A percentile compares a stretch with the other conserved stretches of the same genome.
These are phyloP conservation scores for Boletellus sp. DNA, from an alignment of 768 basidiomycete genomes.

Conservation along the genomic window DNA sequence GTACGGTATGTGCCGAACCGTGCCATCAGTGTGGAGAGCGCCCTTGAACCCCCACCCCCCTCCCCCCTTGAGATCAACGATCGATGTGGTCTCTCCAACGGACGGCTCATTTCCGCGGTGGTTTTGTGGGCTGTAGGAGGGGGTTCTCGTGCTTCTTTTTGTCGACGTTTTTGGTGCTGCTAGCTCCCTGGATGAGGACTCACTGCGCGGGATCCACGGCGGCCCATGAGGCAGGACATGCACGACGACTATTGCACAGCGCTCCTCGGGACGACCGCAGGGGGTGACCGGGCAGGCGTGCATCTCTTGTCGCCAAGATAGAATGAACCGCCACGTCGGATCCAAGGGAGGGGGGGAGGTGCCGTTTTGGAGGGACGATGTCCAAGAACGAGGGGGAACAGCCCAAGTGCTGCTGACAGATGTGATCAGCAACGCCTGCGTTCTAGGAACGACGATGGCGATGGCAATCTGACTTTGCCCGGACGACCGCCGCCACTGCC, in stretches of 20 bases:
- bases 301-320: slow-evolving; percentile 5
- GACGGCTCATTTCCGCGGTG: slow-evolving; percentile 24
- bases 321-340: slow-evolving; percentile 1
- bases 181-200: slow-evolving; percentile 1
- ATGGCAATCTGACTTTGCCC: slow-evolving; percentile 3
- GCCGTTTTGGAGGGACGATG: neutral
- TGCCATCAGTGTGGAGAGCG: slow-evolving; percentile 14
- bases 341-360: no score
- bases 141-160: slow-evolving; percentile 10
- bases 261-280: slow-evolving; percentile 5
- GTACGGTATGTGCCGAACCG: slow-evolving; percentile 9
- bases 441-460: slow-evolving; percentile 5
- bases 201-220: slow-evolving; percentile 5
- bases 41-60: neutral
- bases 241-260: neutral
- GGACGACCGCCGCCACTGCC: slow-evolving; percentile 14
- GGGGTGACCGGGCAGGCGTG: neutral
- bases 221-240: slow-evolving; percentile 4
- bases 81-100: slow-evolving; percentile 12
- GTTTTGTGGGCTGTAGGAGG: slow-evolving; percentile 1
- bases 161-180: slow-evolving; percentile 9
- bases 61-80: slow-evolving; percentile 19
- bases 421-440: neutral
- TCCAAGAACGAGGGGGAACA: neutral
- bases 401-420: no score